These are phyloP conservation scores for Phytophthora meadii DNA, from an alignment of 352 stramenopile species.

Conservation along the genomic window DNA sequence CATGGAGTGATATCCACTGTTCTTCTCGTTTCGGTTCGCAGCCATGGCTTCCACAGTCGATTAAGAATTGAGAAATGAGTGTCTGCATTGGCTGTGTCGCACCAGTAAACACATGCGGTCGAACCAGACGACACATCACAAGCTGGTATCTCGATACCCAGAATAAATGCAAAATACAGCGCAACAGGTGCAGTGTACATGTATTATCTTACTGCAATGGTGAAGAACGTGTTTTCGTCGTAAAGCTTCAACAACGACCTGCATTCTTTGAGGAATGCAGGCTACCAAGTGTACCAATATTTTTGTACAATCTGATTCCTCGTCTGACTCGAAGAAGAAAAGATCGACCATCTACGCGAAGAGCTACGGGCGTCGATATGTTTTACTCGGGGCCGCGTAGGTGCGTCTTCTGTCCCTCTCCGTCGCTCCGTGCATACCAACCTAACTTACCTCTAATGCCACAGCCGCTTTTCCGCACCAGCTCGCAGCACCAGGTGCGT, in stretches of 20 bases:
- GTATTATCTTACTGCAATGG: too few species aligned
- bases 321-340: slow-evolving; percentile 29
- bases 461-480: slow-evolving; percentile 8
- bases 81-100: background rate
- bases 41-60: slow-evolving; percentile 8
- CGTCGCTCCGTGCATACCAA: background rate
- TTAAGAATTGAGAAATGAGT: slow-evolving; percentile 23
- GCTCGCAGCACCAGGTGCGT: slow-evolving; percentile 25
- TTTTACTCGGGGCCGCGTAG: slow-evolving; percentile 27
- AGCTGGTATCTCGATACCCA: slow-evolving; percentile 9
- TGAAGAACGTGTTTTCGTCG: too few species aligned
- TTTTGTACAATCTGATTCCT: slow-evolving; percentile 22
- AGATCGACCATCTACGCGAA: slow-evolving; percentile 23
- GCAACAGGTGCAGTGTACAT: too few species aligned
- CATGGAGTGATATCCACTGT: slow-evolving; percentile 26
- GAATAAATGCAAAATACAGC: background rate
- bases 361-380: slow-evolving; percentile 27
- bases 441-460: background rate
- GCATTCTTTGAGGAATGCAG: too few species aligned
- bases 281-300: slow-evolving; percentile 7
- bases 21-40: slow-evolving; percentile 18
- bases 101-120: slow-evolving; percentile 24
- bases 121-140: slow-evolving; percentile 19
- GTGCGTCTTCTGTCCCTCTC: slow-evolving; percentile 6
- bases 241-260: too few species aligned